phyloP scores from a whole-genome alignment of 805 yeast species.

The Ogataea glucozyma region DNA sequence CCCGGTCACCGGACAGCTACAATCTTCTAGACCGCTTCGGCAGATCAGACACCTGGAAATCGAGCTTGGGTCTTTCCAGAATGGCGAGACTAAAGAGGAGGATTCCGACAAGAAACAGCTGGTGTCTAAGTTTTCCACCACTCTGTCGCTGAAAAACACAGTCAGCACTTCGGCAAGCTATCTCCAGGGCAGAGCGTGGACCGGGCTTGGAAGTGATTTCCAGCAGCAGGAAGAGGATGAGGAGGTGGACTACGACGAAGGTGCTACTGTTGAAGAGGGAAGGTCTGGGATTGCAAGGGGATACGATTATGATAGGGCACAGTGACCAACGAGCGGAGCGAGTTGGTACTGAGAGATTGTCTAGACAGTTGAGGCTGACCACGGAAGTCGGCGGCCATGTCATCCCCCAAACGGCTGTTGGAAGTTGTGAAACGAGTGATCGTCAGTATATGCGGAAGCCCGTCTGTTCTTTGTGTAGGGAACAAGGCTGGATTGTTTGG shows the following conservation, averaged over 20 bases:
- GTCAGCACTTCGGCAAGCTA: slow-evolving; percentile 85
- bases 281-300: slow-evolving; percentile 88
- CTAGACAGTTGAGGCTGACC: too few species aligned
- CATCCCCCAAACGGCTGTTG: too few species aligned
- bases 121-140: slow-evolving; percentile 56
- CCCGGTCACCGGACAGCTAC: slow-evolving; percentile 80
- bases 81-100: slow-evolving; percentile 20
- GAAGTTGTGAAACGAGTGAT: too few species aligned
- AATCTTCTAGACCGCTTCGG: slow-evolving; percentile 75
- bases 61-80: slow-evolving; percentile 39
- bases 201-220: slow-evolving; percentile 89
- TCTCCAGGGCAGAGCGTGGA: slow-evolving; percentile 76
- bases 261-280: slow-evolving; percentile 83
- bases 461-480: too few species aligned
- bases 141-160: slow-evolving; percentile 70
- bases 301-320: slow-evolving; percentile 51
- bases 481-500: too few species aligned
- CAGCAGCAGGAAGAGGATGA: slow-evolving; percentile 34
- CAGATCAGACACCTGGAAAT: slow-evolving; percentile 63
- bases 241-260: slow-evolving; percentile 50
- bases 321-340: too few species aligned
- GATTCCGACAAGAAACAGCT: slow-evolving; percentile 38
- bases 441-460: too few species aligned
- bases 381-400: too few species aligned
- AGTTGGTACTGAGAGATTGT: too few species aligned